Evolutionary conservation across 164 flowering plant genomes (phyloP).

Genomic region (Protea cynaroides): DNA sequence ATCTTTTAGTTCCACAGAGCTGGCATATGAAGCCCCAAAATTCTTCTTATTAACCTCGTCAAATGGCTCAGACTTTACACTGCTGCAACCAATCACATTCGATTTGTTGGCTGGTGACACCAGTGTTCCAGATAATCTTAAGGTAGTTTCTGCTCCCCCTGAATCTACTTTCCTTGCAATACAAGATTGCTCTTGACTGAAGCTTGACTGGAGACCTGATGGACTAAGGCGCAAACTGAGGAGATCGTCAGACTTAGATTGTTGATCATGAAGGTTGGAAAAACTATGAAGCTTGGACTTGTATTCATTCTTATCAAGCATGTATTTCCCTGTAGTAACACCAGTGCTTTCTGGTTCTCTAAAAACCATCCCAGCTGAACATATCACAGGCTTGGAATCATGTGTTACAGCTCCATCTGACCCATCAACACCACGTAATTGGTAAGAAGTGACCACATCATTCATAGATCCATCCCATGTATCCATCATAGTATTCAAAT

Average conservation of each 20-base stretch:
- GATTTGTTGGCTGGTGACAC: conserved; percentile 1
- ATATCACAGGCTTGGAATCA: conserved; percentile 18
- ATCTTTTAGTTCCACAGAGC: conserved; percentile 4
- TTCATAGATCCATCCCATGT: conserved; percentile 43
- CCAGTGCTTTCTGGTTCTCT: conserved; percentile 4
- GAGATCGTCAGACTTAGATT: conserved; percentile 15
- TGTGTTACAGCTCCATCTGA: not conserved
- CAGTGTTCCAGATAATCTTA: conserved; percentile 4
- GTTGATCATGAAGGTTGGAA: conserved; percentile 9
- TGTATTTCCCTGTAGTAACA: conserved; percentile 16
- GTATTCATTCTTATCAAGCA: conserved; percentile 3
- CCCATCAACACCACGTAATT: conserved; percentile 9
- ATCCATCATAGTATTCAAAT: conserved; percentile 68
- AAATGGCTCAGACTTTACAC: conserved; percentile 46
- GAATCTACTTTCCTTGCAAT: conserved; percentile 16
- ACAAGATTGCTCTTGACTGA: conserved; percentile 5
- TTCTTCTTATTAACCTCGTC: conserved; percentile 25
- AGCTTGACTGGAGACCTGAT: conserved; percentile 9
- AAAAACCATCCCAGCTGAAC: conserved; percentile 5
- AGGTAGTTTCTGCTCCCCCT: conserved; percentile 2
- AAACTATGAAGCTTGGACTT: conserved; percentile 6
- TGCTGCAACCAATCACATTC: conserved; percentile 9
- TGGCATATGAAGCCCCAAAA: not conserved
- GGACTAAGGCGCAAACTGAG: conserved; percentile 33
- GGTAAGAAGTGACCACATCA: conserved; percentile 10